phyloP scores from a whole-genome alignment of 1,284 basidiomycete genomes.

The Cutaneotrichosporon dermatis region DNA sequence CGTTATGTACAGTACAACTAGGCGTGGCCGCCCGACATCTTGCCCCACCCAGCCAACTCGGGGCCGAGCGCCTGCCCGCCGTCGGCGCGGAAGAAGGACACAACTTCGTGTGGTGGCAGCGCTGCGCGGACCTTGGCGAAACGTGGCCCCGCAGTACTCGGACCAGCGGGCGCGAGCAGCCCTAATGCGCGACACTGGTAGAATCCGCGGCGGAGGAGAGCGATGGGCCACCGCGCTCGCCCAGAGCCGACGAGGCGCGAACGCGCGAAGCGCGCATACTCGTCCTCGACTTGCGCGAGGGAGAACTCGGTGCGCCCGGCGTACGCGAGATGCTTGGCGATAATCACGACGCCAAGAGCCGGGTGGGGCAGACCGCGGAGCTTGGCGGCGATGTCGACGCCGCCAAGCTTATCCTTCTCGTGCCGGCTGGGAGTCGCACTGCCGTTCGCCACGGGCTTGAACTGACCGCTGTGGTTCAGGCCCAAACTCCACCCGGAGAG shows the following conservation, averaged over 20 bases:
- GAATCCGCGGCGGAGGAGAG: conserved; percentile 41
- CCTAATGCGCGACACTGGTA: conserved; percentile 36
- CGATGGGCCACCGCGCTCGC: conserved; percentile 41
- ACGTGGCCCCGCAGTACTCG: conserved; percentile 27
- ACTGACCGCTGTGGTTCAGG: background rate
- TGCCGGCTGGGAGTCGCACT: background rate
- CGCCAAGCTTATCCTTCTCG: background rate
- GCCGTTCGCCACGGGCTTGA: background rate
- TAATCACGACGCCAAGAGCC: conserved; percentile 42
- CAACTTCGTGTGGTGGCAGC: conserved; percentile 43
- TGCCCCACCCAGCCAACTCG: conserved; percentile 46
- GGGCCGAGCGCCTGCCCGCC: conserved; percentile 39
- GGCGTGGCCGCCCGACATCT: conserved; percentile 44
- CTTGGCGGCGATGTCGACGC: conserved; percentile 8
- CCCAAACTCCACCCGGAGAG: conserved; percentile 36
- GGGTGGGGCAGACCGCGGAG: conserved; percentile 42
- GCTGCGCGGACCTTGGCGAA: conserved; percentile 44
- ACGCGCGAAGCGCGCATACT: conserved; percentile 46
- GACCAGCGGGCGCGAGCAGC: conserved; percentile 37
- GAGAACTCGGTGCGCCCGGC: conserved; percentile 60
- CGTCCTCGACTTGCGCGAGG: conserved; percentile 47
- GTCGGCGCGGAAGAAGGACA: conserved; percentile 45
- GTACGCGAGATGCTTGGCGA: conserved; percentile 65
- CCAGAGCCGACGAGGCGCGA: conserved; percentile 48
- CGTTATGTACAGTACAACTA: conserved; percentile 9